phyloP scores from a whole-genome alignment of 176 grass and related monocot genomes.

The Aechmea fasciata region DNA sequence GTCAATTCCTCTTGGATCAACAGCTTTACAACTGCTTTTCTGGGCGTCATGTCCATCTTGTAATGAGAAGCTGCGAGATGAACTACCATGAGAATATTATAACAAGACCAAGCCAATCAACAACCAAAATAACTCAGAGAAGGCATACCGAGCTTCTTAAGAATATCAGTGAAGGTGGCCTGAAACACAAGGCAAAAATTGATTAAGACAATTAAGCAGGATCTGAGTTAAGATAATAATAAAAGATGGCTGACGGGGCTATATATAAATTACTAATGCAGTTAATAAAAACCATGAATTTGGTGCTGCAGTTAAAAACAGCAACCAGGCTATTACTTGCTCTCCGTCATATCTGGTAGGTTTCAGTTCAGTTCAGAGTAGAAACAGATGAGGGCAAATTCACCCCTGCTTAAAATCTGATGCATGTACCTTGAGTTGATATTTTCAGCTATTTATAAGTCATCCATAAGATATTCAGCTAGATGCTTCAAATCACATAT shows the following conservation, averaged over 20 bases:
- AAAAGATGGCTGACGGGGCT: neutral
- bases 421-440: neutral
- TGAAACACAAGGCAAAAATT: slow-evolving; percentile 27
- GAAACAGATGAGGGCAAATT: neutral
- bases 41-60: slow-evolving; percentile 52
- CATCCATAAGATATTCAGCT: neutral
- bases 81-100: neutral
- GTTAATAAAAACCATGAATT: neutral
- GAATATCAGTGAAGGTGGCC: slow-evolving; percentile 82
- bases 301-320: neutral
- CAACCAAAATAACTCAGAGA: slow-evolving; percentile 2
- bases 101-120: neutral
- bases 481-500: neutral
- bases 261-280: neutral
- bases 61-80: slow-evolving; percentile 40
- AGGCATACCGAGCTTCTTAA: slow-evolving; percentile 60
- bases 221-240: neutral
- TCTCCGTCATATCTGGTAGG: neutral
- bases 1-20: slow-evolving; percentile 73
- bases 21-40: slow-evolving; percentile 54
- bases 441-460: neutral
- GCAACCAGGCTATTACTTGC: neutral
- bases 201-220: neutral
- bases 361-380: neutral
- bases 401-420: neutral